These are phyloP conservation scores for Malbranchea zuffiana DNA, from an alignment of 2,329 filamentous ascomycete genomes.

Conservation along the genomic window DNA sequence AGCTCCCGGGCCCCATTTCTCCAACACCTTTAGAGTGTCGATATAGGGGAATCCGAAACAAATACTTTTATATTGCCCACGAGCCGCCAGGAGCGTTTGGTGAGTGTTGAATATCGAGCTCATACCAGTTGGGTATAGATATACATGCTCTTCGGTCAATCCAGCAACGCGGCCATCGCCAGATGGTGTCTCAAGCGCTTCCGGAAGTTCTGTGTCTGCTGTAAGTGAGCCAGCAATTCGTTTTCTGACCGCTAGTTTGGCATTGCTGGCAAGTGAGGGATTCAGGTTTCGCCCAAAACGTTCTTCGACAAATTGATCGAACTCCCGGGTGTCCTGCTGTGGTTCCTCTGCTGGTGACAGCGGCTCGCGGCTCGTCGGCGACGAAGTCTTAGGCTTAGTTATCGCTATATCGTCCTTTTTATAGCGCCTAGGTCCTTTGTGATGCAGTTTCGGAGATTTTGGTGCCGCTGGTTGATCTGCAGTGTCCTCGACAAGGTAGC, in stretches of 20 bases:
- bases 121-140: constrained; percentile 83
- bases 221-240: constrained; percentile 81
- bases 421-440: constrained; percentile 70
- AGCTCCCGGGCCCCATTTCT: constrained; percentile 88
- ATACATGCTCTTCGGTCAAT: constrained; percentile 77
- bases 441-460: constrained; percentile 21
- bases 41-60: constrained; percentile 97
- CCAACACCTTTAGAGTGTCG: constrained; percentile 84
- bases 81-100: constrained; percentile 55
- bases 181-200: constrained; percentile 41
- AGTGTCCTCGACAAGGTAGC: constrained; percentile 47
- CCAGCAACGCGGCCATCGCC: constrained; percentile 34
- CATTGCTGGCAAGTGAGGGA: constrained; percentile 63
- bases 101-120: constrained; percentile 89
- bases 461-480: constrained; percentile 18
- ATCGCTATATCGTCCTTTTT: constrained; percentile 48
- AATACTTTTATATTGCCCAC: constrained; percentile 61
- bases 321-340: constrained; percentile 51
- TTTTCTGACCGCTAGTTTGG: constrained; percentile 72
- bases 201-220: constrained; percentile 55
- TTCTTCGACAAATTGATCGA: constrained; percentile 76
- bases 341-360: too few relatives aligned
- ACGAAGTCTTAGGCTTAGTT: constrained; percentile 28
- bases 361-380: constrained; percentile 15
- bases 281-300: constrained; percentile 87